Conservation (phyloP, 2,329 filamentous ascomycete species). For the Bipolaris cookei region DNA sequence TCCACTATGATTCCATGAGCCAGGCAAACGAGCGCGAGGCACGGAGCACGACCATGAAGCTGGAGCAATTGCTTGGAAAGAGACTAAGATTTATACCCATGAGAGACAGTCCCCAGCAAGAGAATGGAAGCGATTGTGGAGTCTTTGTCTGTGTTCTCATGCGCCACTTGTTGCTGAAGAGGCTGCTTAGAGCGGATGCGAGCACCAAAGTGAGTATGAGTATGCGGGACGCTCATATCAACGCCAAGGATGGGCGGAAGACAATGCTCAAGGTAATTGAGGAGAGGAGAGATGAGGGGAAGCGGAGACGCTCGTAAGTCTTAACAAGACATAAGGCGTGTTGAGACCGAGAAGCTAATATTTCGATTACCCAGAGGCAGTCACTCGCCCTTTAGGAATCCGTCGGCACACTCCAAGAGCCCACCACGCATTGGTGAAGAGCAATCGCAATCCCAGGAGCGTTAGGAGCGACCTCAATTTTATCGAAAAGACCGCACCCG, state of each 20-base stretch:
- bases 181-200: constrained; percentile 78
- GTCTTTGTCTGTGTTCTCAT: constrained; percentile 96
- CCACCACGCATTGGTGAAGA: constrained; percentile 50
- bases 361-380: constrained; percentile 33
- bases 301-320: constrained; percentile 79
- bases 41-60: constrained; percentile 69
- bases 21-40: constrained; percentile 79
- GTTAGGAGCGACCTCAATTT: constrained; percentile 5
- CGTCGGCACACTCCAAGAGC: constrained; percentile 42
- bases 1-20: constrained; percentile 92
- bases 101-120: constrained; percentile 85
- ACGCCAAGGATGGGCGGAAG: constrained; percentile 79
- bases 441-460: constrained; percentile 24
- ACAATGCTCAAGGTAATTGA: constrained; percentile 93
- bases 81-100: constrained; percentile 79
- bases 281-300: constrained; percentile 82
- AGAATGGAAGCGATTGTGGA: constrained; percentile 91
- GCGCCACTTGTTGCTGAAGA: constrained; percentile 87
- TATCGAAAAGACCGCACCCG: background rate
- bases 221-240: constrained; percentile 82
- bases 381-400: constrained; percentile 42
- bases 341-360: background rate
- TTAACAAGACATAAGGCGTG: background rate
- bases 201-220: constrained; percentile 93
- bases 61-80: constrained; percentile 71